Base-by-base conservation (phyloP, 2,329 filamentous ascomycete species). In the Arthroderma uncinatum region DNA sequence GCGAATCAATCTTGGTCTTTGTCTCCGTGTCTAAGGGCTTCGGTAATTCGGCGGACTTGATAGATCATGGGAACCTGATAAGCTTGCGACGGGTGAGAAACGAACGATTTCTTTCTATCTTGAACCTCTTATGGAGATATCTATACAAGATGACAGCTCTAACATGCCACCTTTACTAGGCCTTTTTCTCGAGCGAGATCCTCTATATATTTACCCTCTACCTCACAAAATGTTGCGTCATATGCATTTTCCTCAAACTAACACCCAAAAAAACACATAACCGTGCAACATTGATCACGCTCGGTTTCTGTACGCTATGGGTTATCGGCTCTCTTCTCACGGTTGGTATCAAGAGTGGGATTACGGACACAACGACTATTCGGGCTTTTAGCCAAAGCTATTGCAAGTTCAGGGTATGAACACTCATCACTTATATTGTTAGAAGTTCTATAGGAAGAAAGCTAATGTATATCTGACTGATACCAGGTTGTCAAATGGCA, bases 161-260 rank as follows among this genome's bases (percentile, higher is more conserved):
- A 2, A 16, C 33, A 23, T n/a, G 39, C 19, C 33, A 5, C 21
- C 1, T 25, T 10, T 33, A 70, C 67, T 63, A 64, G 30, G 61
- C 71, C 34, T 73, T 34, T 14, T 48, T 71, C 56, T 64, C 68
- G 40, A 69, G 69, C 62, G 69, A 78, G 58, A 63, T 76, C n/a
- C 66, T 78, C 56, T 74, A 72, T 55, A 61, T 78, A 42, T 40
- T 74, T 33, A 67, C 70, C 1, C 60, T 77, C 19, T 75, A 72
- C 59, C 65, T 76, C 14, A 73, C 71, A 14, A 75, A 76, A 62
- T 67, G 64, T 57, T 70, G 70, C 16, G 65, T 76, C 37, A 67
- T 72, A 4, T 67, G 73, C 14, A 70, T 78, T 9, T 72, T 76
- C 55, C 64, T 75, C 19, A 74, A 75, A 4, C 65, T 78, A 14